These are phyloP conservation scores for Colletotrichum trifolii DNA, from an alignment of 2,329 filamentous ascomycete genomes.

Conservation along the genomic window DNA sequence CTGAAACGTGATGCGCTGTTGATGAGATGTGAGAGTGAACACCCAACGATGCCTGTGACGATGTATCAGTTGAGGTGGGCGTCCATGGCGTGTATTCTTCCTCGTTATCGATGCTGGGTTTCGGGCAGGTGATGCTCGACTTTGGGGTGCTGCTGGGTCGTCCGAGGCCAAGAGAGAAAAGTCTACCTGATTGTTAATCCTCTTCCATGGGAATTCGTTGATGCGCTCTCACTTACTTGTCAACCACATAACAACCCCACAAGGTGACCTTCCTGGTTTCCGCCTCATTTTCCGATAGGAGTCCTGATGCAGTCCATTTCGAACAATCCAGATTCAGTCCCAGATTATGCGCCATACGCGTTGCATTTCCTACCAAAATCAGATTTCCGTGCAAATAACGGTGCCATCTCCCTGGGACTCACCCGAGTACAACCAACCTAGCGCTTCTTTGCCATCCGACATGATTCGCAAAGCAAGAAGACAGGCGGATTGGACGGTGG, in stretches of 20 bases:
- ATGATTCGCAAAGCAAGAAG: slow-evolving; percentile 38
- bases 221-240: slow-evolving; percentile 36
- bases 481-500: slow-evolving; percentile 40
- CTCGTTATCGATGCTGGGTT: slow-evolving; percentile 29
- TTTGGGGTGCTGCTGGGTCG: slow-evolving; percentile 38
- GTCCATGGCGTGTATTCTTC: slow-evolving; percentile 38
- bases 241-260: slow-evolving; percentile 41
- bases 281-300: slow-evolving; percentile 35
- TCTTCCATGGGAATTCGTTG: too few relatives aligned
- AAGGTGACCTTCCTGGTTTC: slow-evolving; percentile 40
- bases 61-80: neutral
- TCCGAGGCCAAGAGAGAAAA: slow-evolving; percentile 37
- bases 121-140: slow-evolving; percentile 38
- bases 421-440: slow-evolving; percentile 40
- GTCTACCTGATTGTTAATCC: slow-evolving; percentile 14
- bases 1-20: slow-evolving; percentile 35
- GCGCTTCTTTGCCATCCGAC: slow-evolving; percentile 40
- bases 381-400: too few relatives aligned
- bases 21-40: slow-evolving; percentile 34
- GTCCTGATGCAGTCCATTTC: slow-evolving; percentile 24
- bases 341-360: slow-evolving; percentile 42
- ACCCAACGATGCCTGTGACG: neutral
- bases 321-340: slow-evolving; percentile 40
- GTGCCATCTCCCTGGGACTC: neutral
- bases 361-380: slow-evolving; percentile 36